Base-by-base conservation (phyloP, 2,329 filamentous ascomycete genomes). In the Trichoderma oligosporum region DNA sequence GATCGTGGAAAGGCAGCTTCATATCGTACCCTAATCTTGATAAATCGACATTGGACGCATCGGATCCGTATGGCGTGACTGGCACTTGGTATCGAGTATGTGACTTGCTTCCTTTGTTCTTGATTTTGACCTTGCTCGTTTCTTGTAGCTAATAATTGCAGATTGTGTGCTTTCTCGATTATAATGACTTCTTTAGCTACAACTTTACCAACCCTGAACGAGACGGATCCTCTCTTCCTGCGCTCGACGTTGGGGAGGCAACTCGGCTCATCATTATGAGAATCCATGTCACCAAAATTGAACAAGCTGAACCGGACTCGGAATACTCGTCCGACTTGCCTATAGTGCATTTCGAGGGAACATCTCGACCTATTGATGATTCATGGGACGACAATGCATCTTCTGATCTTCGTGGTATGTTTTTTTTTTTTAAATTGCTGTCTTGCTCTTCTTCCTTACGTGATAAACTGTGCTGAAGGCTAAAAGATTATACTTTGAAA, bases 221-320 rank as follows among this genome's bases (percentile, higher is more conserved):
- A 1, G 68, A 64, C 41, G 72, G 71, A 62, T 73, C 71, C 54
- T 81, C 75, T 2, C 78, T 82, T 0, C 74, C 71, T 1, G 76
- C 84, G 0, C 77, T 89, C 35, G 73, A 82, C 29, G 81, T 78
- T 0, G 80, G 81, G 60, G 87, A 91, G 74, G 87, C 85, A 1
- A 85, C 84, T 16, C 80, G 87, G 7, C 77, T 91, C 55, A 88
- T 92, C 60, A 73, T 83, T 57, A 84, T 92, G 79, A 82, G 84
- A 62, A 71, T 91, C 7, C 73, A 78, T 27, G 82, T 88, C 7
- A 86, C 82, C 0, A 73, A 72, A 4, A 78, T 91, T 44, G 82
- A 85, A 60, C 69, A 77, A 0, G 82, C 87, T 0, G 82, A 79
- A 0, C 76, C 76, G 5, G 77, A 80, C 0, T 82, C 76, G 7